These are phyloP conservation scores for Hypomontagnella submonticulosa DNA, from an alignment of 495 filamentous ascomycete genomes.

Conservation along the genomic window DNA sequence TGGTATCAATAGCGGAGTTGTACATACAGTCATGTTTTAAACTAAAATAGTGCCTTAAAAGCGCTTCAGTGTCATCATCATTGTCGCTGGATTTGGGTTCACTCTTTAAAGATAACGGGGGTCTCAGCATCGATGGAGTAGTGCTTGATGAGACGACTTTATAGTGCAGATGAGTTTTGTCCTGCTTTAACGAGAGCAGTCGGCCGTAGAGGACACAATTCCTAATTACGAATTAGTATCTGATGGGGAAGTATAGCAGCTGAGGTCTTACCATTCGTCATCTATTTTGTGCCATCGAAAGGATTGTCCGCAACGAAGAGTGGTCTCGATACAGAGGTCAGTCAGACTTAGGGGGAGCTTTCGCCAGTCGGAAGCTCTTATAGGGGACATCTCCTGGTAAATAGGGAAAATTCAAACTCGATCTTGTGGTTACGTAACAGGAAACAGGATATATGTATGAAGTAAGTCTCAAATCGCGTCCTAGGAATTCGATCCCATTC, in stretches of 20 bases:
- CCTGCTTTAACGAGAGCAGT: slow-evolving; percentile 86
- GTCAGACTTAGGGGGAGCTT: slow-evolving; percentile 81
- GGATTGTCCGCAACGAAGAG: slow-evolving; percentile 89
- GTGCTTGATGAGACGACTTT: slow-evolving; percentile 67
- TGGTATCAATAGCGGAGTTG: background rate
- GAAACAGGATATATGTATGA: too few species aligned
- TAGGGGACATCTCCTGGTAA: slow-evolving; percentile 37
- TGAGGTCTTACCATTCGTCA: slow-evolving; percentile 75
- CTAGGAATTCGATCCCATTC: too few species aligned
- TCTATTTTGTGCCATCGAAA: slow-evolving; percentile 90
- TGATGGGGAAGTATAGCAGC: background rate
- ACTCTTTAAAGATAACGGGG: slow-evolving; percentile 24
- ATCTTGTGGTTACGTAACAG: background rate
- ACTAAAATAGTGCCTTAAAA: slow-evolving; percentile 85
- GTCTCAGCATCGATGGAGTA: slow-evolving; percentile 35
- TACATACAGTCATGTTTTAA: slow-evolving; percentile 69
- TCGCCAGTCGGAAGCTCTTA: slow-evolving; percentile 72
- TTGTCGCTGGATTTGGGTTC: slow-evolving; percentile 45
- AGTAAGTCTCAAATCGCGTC: too few species aligned
- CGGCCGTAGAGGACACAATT: slow-evolving; percentile 86
- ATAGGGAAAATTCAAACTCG: background rate
- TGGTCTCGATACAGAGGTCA: slow-evolving; percentile 92
- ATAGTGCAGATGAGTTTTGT: slow-evolving; percentile 83
- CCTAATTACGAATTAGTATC: slow-evolving; percentile 53
- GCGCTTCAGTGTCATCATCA: slow-evolving; percentile 70